Base-by-base conservation (phyloP, 1,284 basidiomycete genomes). In the Lignosus rhinocerotis region DNA sequence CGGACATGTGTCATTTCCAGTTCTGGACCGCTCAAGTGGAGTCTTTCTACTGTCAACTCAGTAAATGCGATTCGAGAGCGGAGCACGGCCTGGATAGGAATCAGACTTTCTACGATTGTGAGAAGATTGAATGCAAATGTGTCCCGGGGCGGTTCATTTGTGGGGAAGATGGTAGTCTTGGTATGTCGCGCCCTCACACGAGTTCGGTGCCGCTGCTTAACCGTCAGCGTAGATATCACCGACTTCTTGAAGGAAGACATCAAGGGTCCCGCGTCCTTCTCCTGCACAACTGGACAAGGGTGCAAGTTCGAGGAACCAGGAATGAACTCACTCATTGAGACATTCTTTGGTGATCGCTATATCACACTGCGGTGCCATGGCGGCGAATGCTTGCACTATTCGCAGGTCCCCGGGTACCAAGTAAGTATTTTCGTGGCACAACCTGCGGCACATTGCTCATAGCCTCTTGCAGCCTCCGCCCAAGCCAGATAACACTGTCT, bases 1-100 rank as follows among this genome's bases (percentile, higher is more conserved):
- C 77, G 10, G 75, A 75, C n/a, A 83, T 85, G 1, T 98, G 95
- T 71, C 84, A 87, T 42, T 98, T 98, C 80, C 94, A 98, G 74
- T 99, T 99, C 78, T 99, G 96, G 96, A 94, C 95, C 7, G 94
- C 92, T 8, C 82, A 90, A 65, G 83, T 93, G 56, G 96, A 99
- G 72, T 96, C 93, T 0, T 98, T 99, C 76, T 98, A 98, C 75
- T 99, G 96, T 75, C 85, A 86, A 12, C 80, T 99, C 43, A 81
- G 90, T 42, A 66, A 77, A 6, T 96, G 93, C 70, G 69, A 68
- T 5, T 86, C 86, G 3, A 73, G 74, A n/a, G 69, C 70, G 2
- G 72, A 77, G 42, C 69, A 76, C 1, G 86, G 81, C 2, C 87
- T 88, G 67, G 85, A 90, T 58, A 76, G 76, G 38, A 96, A 96